Base-by-base conservation (phyloP, 2,329 filamentous ascomycete genomes). In the Penicillium sp. region DNA sequence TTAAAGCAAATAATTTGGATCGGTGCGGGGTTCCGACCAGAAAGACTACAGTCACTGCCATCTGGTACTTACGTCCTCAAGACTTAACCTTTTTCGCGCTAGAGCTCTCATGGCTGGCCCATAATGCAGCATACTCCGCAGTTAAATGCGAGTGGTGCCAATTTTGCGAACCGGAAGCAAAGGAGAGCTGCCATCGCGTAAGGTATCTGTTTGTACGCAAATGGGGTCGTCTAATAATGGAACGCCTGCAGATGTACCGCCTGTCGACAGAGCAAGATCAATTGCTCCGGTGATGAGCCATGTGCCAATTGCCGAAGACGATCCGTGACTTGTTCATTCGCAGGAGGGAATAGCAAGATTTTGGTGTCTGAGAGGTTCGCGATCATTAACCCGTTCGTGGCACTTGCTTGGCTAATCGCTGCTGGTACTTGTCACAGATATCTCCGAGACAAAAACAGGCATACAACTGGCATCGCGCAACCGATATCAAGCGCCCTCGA, bases 201-300 rank as follows among this genome's bases (percentile, higher is more conserved):
- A 50, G 54, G n/a, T 41, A 18, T 18, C 41, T 11, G n/a, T 22
- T 35, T 27, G n/a, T 35, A 35, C 27, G 18, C 39, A 22, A 10
- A 33, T 19, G 13, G 14, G 27, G 14, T 16, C 24, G 6, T 46
- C 18, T 46, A 16, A 54, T 24, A 35, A 35, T n/a, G 24, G 27
- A 36, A 36, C 16, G 35, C 49, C n/a, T 13, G 40, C 44, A 69
- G 67, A 43, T 69, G 67, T 52, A 59, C 59, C 33, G 59, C 66
- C 46, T 80, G 78, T 56, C 75, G 78, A 11, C 68, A 71, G 50
- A 76, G 76, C 59, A 79, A 80, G 63, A 78, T 79, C 55, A 76
- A 75, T 63, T 79, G 77, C 66, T 74, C 75, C 19, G 77, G 77
- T n/a, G 58, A 66, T 4, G 64, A 72, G 41, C 77, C 77, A 22